Evolutionary conservation across 2,329 filamentous ascomycete genomes (phyloP), one percentile per base, ranked within the genome.

Genomic region (Tolypocladium paradoxum): DNA sequence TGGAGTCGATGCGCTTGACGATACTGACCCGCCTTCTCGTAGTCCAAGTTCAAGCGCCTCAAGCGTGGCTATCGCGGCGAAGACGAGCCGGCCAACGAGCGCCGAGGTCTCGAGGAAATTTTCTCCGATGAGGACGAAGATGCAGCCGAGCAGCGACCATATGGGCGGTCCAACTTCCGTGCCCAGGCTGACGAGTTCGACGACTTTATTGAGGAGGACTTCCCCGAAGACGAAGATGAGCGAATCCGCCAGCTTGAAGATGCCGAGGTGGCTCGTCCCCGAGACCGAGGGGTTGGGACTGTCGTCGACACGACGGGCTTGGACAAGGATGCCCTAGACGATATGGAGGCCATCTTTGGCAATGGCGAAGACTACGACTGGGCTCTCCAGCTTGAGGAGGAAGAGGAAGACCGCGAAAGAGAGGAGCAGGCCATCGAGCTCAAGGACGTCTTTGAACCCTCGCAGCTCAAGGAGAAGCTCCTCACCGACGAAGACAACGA

Each of bases 371-470:
- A 99, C 65, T 99, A 97, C 65, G 85, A 91, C 61, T 99, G 95
- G 84, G 93, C 92, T 9, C 74, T 99, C 48, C 87, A 92, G 51
- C 77, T 92, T 64, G 91, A 97, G 68, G 88, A 93, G 47, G 85
- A 90, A 49, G 87, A 91, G 59, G 88, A 95, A 59, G 84, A 88
- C 48, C 83, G 87, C 54, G 78, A 87, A 59, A 81, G 84, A 55
- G 87, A 89, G 56, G 88, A 95, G 59, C 88, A 91, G 62, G 85
- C 85, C 46, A 82, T 97, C 43, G 90, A 96, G 69, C 81, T 99
- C 57, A 96, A 97, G 73, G 92, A 99, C 66, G 92, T 99, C 50
- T 99, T 99, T 63, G 93, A 99, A 70, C 93, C 93, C 0, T 95
- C 91, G 3, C 90, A 99, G 68, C 80, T 99, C 38, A 85, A 87